Evolutionary conservation across 257 asterid genomes (phyloP).

Genomic region (Ocimum tenuiflorum): DNA sequence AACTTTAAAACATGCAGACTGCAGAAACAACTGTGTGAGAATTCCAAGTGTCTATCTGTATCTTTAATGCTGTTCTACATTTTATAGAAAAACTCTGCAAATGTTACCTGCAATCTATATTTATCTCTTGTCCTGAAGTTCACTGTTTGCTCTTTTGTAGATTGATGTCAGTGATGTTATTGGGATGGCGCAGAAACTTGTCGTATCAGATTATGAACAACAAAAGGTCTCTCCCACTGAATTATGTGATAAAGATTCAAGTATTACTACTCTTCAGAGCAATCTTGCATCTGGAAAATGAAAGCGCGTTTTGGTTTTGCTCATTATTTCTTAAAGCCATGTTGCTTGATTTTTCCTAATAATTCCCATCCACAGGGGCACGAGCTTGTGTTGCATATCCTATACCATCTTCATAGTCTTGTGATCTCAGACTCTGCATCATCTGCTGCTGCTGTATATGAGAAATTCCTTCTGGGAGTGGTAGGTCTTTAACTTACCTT

Average conservation of each 20-base stretch:
- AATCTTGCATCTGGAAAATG: background rate
- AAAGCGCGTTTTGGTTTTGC: conserved; percentile 3
- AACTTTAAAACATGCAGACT: background rate
- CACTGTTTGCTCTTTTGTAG: conserved; percentile 35
- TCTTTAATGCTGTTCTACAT: background rate
- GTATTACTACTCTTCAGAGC: no score
- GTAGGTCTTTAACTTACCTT: conserved; percentile 33
- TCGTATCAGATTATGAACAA: conserved; percentile 64
- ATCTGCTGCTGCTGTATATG: conserved; percentile 63
- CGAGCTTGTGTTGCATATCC: conserved; percentile 84
- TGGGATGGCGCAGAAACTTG: conserved; percentile 53
- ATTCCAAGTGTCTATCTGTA: background rate
- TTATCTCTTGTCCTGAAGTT: conserved; percentile 15
- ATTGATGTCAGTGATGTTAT: conserved; percentile 64
- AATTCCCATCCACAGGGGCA: conserved; percentile 63
- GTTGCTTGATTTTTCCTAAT: background rate
- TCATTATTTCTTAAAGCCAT: background rate
- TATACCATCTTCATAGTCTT: conserved; percentile 70
- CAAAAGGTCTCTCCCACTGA: conserved; percentile 81
- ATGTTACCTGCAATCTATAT: conserved; percentile 9
- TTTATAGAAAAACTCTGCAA: background rate
- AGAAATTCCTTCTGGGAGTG: conserved; percentile 75
- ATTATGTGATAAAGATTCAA: no score
- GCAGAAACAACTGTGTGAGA: conserved; percentile 1
- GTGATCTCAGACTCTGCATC: conserved; percentile 52